Conservation (phyloP, 257 asterid species). For the Solanum bulbocastanum region DNA sequence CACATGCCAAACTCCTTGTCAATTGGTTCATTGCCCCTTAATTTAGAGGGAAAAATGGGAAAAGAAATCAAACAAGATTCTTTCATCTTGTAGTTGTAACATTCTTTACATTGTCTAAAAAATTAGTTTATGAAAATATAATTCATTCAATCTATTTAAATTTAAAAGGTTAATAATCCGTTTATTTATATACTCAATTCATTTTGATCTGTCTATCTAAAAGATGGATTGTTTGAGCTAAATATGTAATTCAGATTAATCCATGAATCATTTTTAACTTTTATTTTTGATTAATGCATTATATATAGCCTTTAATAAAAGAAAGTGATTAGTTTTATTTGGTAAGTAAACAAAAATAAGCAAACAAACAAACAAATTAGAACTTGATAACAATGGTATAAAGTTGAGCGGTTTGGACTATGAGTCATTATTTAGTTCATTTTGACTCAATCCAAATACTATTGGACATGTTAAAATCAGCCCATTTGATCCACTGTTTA, state of each 20-base stretch:
- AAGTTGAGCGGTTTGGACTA: not conserved
- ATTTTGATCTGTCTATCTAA: not conserved
- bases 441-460: not conserved
- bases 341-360: not conserved
- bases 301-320: not conserved
- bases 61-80: not conserved
- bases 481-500: not conserved
- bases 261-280: not conserved
- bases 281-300: not conserved
- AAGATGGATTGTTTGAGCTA: not conserved
- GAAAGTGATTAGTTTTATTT: not conserved
- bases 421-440: not conserved
- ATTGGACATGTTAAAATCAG: not conserved
- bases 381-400: not conserved
- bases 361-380: not conserved
- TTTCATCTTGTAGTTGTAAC: not conserved
- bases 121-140: not conserved
- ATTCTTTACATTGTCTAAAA: not conserved
- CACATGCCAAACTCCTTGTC: conserved; percentile 22
- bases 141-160: not conserved
- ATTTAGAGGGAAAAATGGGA: not conserved
- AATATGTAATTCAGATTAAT: not conserved
- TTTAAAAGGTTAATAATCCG: not conserved
- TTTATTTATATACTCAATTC: not conserved
- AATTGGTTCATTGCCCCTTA: conserved; percentile 24